phyloP scores from a whole-genome alignment of 495 filamentous ascomycete species.

The Penicillium parvum region DNA sequence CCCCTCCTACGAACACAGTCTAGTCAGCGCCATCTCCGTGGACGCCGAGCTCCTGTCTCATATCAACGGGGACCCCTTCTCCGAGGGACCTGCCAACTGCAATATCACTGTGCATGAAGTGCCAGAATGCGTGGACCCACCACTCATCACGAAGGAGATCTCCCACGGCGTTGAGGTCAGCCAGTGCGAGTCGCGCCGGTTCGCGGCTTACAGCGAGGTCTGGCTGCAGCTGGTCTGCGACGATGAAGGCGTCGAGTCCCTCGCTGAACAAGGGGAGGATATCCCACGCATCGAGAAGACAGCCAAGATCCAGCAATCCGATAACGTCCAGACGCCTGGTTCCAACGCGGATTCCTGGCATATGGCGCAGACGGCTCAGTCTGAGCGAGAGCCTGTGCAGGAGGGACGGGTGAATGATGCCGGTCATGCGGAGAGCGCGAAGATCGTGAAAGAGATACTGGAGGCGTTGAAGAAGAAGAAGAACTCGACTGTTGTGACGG shows the following conservation, averaged over 20 bases:
- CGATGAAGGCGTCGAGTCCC: background rate
- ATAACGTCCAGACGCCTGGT: slow-evolving; percentile 22
- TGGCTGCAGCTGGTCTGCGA: slow-evolving; percentile 35
- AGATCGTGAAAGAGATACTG: slow-evolving; percentile 19
- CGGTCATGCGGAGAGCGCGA: slow-evolving; percentile 22
- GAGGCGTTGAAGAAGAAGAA: slow-evolving; percentile 15
- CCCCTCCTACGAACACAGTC: slow-evolving; percentile 22
- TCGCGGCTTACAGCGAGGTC: slow-evolving; percentile 28
- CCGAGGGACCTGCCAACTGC: slow-evolving; percentile 23
- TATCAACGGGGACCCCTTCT: slow-evolving; percentile 10
- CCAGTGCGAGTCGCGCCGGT: slow-evolving; percentile 23
- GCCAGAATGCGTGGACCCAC: slow-evolving; percentile 30
- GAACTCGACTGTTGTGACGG: slow-evolving; percentile 11
- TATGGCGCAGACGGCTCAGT: slow-evolving; percentile 8
- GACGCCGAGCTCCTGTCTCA: slow-evolving; percentile 23
- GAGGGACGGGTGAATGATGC: slow-evolving; percentile 20
- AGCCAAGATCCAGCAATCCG: slow-evolving; percentile 1
- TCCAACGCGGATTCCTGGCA: slow-evolving; percentile 23
- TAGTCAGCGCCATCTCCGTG: slow-evolving; percentile 32
- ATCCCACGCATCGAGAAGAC: slow-evolving; percentile 16
- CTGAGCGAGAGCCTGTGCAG: slow-evolving; percentile 17
- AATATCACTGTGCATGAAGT: slow-evolving; percentile 37
- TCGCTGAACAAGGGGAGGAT: slow-evolving; percentile 2
- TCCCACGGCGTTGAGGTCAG: slow-evolving; percentile 23
- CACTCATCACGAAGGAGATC: slow-evolving; percentile 25